Evolutionary conservation across 2,329 filamentous ascomycete species (phyloP).

Genomic region (Aspergillus fumigatus): DNA sequence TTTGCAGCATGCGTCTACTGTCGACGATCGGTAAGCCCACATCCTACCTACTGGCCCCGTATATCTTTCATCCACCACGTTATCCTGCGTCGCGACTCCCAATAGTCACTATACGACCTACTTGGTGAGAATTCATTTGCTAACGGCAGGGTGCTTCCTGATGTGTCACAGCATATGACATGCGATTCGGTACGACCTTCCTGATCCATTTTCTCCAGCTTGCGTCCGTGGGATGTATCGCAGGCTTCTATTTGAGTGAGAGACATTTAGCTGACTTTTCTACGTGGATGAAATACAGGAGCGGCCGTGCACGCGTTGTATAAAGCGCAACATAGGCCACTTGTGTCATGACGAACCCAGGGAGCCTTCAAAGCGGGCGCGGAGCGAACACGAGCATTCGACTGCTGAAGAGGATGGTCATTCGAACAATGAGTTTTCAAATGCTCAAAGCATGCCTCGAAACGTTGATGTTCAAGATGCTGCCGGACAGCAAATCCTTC

Average conservation of each 20-base stretch:
- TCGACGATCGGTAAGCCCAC: slow-evolving; percentile 75
- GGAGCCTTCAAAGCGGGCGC: slow-evolving; percentile 78
- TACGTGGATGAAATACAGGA: slow-evolving; percentile 54
- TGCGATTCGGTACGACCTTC: slow-evolving; percentile 72
- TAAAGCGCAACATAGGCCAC: slow-evolving; percentile 98
- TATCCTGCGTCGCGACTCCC: slow-evolving; percentile 4
- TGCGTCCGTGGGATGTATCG: slow-evolving; percentile 21
- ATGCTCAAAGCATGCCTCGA: slow-evolving; percentile 46
- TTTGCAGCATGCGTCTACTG: slow-evolving; percentile 79
- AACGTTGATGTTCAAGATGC: slow-evolving; percentile 56
- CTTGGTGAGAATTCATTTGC: slow-evolving; percentile 35
- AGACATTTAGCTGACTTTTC: slow-evolving; percentile 29
- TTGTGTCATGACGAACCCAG: slow-evolving; percentile 96
- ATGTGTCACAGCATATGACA: slow-evolving; percentile 73
- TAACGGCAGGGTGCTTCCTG: slow-evolving; percentile 41
- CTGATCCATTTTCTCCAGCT: slow-evolving; percentile 15
- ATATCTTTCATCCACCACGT: not conserved
- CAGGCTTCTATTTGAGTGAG: slow-evolving; percentile 5
- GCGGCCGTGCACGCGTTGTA: slow-evolving; percentile 92
- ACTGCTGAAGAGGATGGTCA: slow-evolving; percentile 57
- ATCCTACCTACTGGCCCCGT: not conserved
- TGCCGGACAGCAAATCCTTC: slow-evolving; percentile 40
- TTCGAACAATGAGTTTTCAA: slow-evolving; percentile 41
- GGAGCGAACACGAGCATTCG: slow-evolving; percentile 57
- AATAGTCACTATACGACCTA: slow-evolving; percentile 12